Percentiles rank a stretch among this genome's conserved stretches.
Evolutionary conservation across 495 filamentous ascomycete species (phyloP).

Genomic region (Podospora didyma): DNA sequence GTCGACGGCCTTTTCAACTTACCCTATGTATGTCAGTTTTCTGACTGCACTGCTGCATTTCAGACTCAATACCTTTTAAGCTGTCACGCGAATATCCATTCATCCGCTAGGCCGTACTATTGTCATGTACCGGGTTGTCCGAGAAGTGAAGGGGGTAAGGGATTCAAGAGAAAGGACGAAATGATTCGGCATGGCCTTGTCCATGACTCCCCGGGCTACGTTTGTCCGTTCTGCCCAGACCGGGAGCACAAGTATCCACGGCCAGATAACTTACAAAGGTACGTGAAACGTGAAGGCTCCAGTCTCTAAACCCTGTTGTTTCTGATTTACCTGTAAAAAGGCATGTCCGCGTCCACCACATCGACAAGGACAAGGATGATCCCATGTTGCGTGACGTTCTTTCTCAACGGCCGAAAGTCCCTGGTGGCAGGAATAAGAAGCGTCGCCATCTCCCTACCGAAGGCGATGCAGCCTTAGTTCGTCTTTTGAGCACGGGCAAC

Average conservation of each 20-base stretch:
- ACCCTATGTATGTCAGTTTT: slow-evolving; percentile 24
- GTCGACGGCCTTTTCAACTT: too few species aligned
- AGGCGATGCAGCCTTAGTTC: not conserved
- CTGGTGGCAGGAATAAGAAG: slow-evolving; percentile 78
- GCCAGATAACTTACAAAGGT: slow-evolving; percentile 97
- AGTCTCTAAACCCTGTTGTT: not conserved
- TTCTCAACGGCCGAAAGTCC: slow-evolving; percentile 78
- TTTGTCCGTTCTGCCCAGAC: slow-evolving; percentile 95
- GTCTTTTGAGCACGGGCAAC: not conserved
- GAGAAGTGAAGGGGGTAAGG: slow-evolving; percentile 78
- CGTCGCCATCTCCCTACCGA: slow-evolving; percentile 11
- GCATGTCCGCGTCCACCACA: slow-evolving; percentile 85
- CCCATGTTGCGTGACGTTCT: slow-evolving; percentile 73
- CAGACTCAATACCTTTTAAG: slow-evolving; percentile 79
- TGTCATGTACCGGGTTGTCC: slow-evolving; percentile 79
- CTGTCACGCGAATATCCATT: slow-evolving; percentile 97
- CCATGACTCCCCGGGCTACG: slow-evolving; percentile 91
- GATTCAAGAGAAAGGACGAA: slow-evolving; percentile 98
- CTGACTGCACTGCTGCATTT: slow-evolving; percentile 76
- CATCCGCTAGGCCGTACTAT: slow-evolving; percentile 83
- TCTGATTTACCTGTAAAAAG: slow-evolving; percentile 21
- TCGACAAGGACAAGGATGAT: slow-evolving; percentile 84
- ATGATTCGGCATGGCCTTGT: slow-evolving; percentile 98
- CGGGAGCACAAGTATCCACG: slow-evolving; percentile 94
- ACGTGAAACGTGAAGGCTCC: slow-evolving; percentile 15